These are phyloP conservation scores for Huiozyma naganishii DNA, from an alignment of 805 yeast species.

Conservation along the genomic window DNA sequence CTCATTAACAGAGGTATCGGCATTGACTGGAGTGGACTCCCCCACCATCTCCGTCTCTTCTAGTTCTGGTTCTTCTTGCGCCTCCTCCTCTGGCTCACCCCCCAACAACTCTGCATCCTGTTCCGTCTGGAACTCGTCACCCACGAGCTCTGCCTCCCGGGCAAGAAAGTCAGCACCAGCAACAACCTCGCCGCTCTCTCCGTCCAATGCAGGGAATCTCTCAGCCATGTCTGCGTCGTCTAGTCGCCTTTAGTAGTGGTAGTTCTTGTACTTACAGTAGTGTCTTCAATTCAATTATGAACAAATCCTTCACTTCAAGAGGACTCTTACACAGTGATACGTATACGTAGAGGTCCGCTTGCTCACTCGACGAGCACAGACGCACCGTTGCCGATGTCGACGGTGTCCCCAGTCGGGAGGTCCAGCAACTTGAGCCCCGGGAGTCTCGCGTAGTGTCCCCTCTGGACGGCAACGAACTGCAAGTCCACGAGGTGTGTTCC, in stretches of 20 bases:
- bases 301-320: background rate
- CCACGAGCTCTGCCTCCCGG: conserved; percentile 57
- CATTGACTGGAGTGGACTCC: conserved; percentile 11
- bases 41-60: background rate
- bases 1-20: conserved; percentile 14
- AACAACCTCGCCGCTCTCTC: conserved; percentile 25
- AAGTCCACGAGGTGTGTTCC: conserved; percentile 22
- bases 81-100: conserved; percentile 33
- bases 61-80: conserved; percentile 19
- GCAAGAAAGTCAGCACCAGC: conserved; percentile 49
- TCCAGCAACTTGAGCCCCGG: conserved; percentile 26
- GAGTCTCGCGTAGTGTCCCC: conserved; percentile 23
- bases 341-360: background rate
- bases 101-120: conserved; percentile 40
- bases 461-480: conserved; percentile 20
- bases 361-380: conserved; percentile 18
- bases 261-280: background rate
- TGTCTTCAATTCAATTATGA: background rate
- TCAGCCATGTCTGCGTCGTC: conserved; percentile 44
- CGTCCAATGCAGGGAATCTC: conserved; percentile 60
- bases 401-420: conserved; percentile 19
- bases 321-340: background rate
- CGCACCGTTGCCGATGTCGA: conserved; percentile 22
- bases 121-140: conserved; percentile 62
- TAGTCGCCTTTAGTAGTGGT: background rate